These are phyloP conservation scores for Colletotrichum sublineola DNA, from an alignment of 2,329 filamentous ascomycete genomes.

Conservation along the genomic window DNA sequence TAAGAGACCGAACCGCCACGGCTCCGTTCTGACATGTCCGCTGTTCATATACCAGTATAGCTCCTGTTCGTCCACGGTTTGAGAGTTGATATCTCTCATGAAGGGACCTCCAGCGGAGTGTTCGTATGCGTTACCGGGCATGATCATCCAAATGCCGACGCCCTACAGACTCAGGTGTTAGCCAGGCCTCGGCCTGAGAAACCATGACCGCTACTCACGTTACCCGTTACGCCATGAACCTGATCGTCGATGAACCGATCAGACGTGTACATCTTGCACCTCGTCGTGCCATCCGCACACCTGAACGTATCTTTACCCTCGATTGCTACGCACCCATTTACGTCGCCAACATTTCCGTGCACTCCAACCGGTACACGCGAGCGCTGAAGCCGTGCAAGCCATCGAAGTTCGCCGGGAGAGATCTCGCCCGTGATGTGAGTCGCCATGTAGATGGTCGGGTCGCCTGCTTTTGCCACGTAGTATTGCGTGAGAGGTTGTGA, in stretches of 20 bases:
- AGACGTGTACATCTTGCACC: conserved; percentile 60
- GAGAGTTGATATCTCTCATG: conserved; percentile 67
- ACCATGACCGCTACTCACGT: conserved; percentile 45
- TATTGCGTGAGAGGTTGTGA: conserved; percentile 46
- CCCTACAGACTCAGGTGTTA: conserved; percentile 47
- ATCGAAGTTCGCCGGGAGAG: conserved; percentile 45
- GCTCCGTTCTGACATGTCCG: conserved; percentile 67
- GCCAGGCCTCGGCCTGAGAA: conserved; percentile 23
- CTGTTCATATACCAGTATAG: conserved; percentile 74
- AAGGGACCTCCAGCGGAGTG: conserved; percentile 71
- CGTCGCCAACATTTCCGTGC: conserved; percentile 44
- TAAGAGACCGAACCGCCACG: conserved; percentile 68
- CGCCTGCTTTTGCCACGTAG: conserved; percentile 43
- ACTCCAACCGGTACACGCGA: conserved; percentile 44
- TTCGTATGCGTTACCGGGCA: conserved; percentile 63
- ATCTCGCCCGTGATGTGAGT: conserved; percentile 46
- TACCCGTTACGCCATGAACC: conserved; percentile 60
- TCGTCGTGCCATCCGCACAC: conserved; percentile 40
- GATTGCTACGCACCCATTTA: conserved; percentile 45
- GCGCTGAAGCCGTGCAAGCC: conserved; percentile 43
- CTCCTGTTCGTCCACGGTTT: conserved; percentile 65
- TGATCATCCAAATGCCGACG: conserved; percentile 63
- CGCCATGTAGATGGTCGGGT: conserved; percentile 47
- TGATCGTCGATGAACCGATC: conserved; percentile 72
- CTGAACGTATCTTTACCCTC: conserved; percentile 42